phyloP scores from a whole-genome alignment of 805 yeast genomes.

The Starmerella bombi region DNA sequence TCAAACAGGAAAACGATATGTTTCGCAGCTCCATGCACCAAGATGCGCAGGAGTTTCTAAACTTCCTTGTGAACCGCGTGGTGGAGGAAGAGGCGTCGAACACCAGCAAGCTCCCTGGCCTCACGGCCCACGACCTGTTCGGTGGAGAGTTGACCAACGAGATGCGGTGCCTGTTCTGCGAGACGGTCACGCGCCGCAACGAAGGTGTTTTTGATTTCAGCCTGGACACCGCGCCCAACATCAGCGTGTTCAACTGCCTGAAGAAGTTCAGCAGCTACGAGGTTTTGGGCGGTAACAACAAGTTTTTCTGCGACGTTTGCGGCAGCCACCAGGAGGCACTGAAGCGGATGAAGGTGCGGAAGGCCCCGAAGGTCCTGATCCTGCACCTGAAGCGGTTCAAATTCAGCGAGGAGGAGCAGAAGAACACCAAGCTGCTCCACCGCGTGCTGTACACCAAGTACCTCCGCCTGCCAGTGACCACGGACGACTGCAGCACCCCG shows the following conservation, averaged over 20 bases:
- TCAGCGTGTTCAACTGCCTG: conserved; percentile 63
- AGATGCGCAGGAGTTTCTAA: conserved; percentile 94
- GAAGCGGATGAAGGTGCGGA: conserved; percentile 67
- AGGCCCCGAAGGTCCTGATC: conserved; percentile 64
- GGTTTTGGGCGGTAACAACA: conserved; percentile 71
- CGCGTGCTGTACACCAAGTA: conserved; percentile 67
- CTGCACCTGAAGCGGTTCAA: conserved; percentile 86
- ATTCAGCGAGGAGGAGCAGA: conserved; percentile 67
- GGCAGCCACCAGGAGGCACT: conserved; percentile 88
- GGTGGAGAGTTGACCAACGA: conserved; percentile 79
- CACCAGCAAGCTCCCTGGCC: background rate
- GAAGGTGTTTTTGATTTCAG: conserved; percentile 81
- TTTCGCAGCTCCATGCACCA: conserved; percentile 92
- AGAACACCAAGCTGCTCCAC: conserved; percentile 76
- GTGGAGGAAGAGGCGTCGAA: conserved; percentile 32
- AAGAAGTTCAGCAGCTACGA: conserved; percentile 77
- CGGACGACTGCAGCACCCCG: conserved; percentile 39
- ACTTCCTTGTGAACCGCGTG: conserved; percentile 68
- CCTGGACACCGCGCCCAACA: conserved; percentile 64
- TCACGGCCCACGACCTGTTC: conserved; percentile 48
- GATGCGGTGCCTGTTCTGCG: conserved; percentile 83
- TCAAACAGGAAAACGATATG: conserved; percentile 70
- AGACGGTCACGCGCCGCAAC: conserved; percentile 62
- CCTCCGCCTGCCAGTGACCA: conserved; percentile 52
- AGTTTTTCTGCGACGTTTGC: conserved; percentile 85